Percentiles rank a stretch among this genome's conserved stretches.
Evolutionary conservation across 768 basidiomycete species (phyloP).

Genomic region (Lactifluus subvellereus): DNA sequence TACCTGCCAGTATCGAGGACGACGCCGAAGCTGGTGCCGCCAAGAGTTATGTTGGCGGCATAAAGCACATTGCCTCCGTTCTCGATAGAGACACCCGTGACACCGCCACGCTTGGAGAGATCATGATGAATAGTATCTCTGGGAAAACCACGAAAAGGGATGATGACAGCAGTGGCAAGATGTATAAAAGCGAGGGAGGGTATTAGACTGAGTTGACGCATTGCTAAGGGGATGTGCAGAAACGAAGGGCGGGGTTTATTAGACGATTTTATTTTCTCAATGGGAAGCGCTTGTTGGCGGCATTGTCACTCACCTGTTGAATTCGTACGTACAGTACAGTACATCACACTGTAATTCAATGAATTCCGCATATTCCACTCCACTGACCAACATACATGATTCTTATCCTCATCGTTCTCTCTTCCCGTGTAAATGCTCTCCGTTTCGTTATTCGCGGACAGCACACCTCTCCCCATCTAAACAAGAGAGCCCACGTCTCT

Average conservation of each 20-base stretch:
- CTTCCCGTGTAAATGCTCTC: slow-evolving; percentile 3
- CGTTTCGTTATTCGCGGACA: slow-evolving; percentile 7
- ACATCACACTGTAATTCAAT: too few species aligned
- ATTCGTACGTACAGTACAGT: too few species aligned
- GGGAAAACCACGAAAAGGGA: slow-evolving; percentile 7
- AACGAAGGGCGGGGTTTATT: neutral
- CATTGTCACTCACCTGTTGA: too few species aligned
- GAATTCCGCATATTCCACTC: too few species aligned
- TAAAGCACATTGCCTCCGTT: slow-evolving; percentile 73
- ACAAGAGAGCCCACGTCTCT: slow-evolving; percentile 29
- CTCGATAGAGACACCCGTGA: slow-evolving; percentile 38
- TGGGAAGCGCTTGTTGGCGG: too few species aligned
- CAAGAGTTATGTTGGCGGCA: slow-evolving; percentile 64
- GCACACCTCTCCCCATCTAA: slow-evolving; percentile 6
- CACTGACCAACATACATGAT: neutral
- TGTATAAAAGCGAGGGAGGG: slow-evolving; percentile 3
- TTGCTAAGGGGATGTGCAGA: neutral
- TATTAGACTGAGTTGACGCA: slow-evolving; percentile 14
- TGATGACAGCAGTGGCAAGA: slow-evolving; percentile 9
- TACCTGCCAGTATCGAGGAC: slow-evolving; percentile 77
- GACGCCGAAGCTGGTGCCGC: slow-evolving; percentile 50
- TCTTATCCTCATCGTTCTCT: neutral
- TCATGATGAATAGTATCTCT: neutral
- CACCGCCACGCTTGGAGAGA: slow-evolving; percentile 7
- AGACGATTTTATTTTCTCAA: too few species aligned